Base-by-base conservation (phyloP, 371 early-diverging fungal genomes). In the Mucor mucedo region DNA sequence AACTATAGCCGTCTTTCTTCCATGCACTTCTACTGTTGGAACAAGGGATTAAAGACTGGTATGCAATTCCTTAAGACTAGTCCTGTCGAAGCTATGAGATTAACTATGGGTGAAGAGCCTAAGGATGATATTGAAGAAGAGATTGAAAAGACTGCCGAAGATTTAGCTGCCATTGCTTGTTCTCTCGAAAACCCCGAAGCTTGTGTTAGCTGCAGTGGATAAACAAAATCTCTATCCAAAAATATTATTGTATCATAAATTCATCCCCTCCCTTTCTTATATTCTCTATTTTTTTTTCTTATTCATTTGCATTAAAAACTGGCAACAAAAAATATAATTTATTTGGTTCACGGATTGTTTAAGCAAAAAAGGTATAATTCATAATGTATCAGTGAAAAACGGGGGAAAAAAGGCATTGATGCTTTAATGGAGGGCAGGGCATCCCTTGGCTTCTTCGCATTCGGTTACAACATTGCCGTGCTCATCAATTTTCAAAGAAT, bases 11-110 rank as follows among this genome's bases (percentile, higher is more conserved):
- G 95, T 80, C 88, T 99, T 52, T 95, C 97, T 8, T 88, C 89
- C 47, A 99, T 99, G 99, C 99, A 99, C 80, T 98, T 99, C 71
- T 96, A 97, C 76, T 95, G 95, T 14, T 99, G 97, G 97, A 93
- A 93, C 81, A 88, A 87, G 76, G 98, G 98, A 0, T 84, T 99
- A 32, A 99, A 99, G 93, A 99, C 99, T 6, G 99, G 99, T 67
- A 96, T 98, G 96, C 98, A 99, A 77, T 99, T 98, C 73, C 83
- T 99, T 58, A 91, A 97, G 52, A 91, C 98, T 10, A 88, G 93
- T 47, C 98, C 96, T 13, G 91, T 89, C 10, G 95, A 95, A 65
- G 96, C 99, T 9, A 97, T 98, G 84, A 94, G 66, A 58, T 76
- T 77, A 40, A 71, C 68, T 48, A 69, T 75, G 8, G 72, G 71